Evolutionary conservation across 768 basidiomycete species (phyloP).

Genomic region (Leccinum subgranulosum): DNA sequence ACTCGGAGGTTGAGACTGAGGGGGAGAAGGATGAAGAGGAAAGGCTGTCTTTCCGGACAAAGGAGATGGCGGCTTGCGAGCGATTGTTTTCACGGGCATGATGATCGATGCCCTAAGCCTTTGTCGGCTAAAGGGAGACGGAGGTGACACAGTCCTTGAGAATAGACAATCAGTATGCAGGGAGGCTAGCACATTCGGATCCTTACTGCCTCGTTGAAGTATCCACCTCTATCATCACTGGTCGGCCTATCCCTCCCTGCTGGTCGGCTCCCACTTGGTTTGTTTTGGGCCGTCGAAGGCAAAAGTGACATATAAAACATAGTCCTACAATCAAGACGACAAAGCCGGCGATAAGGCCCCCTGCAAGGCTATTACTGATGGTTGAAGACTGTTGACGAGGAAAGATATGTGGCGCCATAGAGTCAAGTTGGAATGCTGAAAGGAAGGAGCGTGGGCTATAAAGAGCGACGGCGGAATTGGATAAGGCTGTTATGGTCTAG

Average conservation of each 20-base stretch:
- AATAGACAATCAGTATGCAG: background rate
- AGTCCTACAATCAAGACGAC: slow-evolving; percentile 26
- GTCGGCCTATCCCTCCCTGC: slow-evolving; percentile 13
- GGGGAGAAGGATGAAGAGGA: slow-evolving; percentile 30
- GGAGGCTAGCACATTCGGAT: background rate
- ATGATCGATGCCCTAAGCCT: slow-evolving; percentile 45
- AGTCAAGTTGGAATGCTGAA: background rate
- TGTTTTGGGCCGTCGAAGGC: slow-evolving; percentile 40
- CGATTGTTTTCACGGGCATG: slow-evolving; percentile 50
- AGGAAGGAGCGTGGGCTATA: background rate
- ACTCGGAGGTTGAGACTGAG: slow-evolving; percentile 35
- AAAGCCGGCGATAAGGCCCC: slow-evolving; percentile 35
- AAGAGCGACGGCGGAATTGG: slow-evolving; percentile 7
- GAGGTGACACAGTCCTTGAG: slow-evolving; percentile 1
- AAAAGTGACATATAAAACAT: slow-evolving; percentile 36
- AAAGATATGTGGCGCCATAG: slow-evolving; percentile 19
- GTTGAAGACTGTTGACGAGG: slow-evolving; percentile 2
- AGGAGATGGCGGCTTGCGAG: slow-evolving; percentile 34
- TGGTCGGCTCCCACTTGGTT: slow-evolving; percentile 35
- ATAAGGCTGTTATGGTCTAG: background rate
- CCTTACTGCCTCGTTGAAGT: slow-evolving; percentile 14
- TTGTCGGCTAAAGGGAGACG: slow-evolving; percentile 39
- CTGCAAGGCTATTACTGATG: slow-evolving; percentile 44
- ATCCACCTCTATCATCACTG: slow-evolving; percentile 5
- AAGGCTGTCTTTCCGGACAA: slow-evolving; percentile 41